Percentiles rank a stretch among this genome's conserved stretches.
These are phyloP conservation scores for Lachnellula subtilissima DNA, from an alignment of 2,329 filamentous ascomycete genomes.

Conservation along the genomic window DNA sequence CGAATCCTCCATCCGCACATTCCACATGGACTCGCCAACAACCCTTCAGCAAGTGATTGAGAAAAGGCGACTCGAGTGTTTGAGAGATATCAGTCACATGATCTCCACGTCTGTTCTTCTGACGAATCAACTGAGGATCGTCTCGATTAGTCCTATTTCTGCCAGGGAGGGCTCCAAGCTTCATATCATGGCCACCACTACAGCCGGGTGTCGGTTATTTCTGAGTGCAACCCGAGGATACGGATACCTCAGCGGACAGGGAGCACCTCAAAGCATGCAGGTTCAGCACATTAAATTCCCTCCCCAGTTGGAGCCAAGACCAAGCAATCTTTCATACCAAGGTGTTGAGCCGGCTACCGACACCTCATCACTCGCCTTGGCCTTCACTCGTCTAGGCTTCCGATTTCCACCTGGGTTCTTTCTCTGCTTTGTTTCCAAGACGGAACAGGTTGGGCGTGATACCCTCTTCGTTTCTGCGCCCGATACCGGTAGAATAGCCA, in stretches of 20 bases:
- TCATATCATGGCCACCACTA: conserved; percentile 85
- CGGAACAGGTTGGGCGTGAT: conserved; percentile 56
- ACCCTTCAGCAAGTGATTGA: conserved; percentile 61
- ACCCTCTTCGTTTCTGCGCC: conserved; percentile 79
- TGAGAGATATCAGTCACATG: conserved; percentile 79
- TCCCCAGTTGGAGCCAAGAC: conserved; percentile 43
- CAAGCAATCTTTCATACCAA: conserved; percentile 20
- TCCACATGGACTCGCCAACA: conserved; percentile 69
- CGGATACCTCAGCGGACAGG: conserved; percentile 52
- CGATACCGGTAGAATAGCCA: conserved; percentile 79
- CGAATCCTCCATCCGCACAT: conserved; percentile 83
- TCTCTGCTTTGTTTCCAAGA: conserved; percentile 70
- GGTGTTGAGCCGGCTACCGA: conserved; percentile 24
- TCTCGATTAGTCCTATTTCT: conserved; percentile 81
- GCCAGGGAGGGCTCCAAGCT: conserved; percentile 74
- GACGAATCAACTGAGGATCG: conserved; percentile 64
- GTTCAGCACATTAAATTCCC: conserved; percentile 96
- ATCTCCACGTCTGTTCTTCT: conserved; percentile 70
- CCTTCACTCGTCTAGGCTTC: conserved; percentile 47
- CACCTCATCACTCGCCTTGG: conserved; percentile 43
- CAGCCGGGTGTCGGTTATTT: conserved; percentile 86
- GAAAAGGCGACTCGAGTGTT: conserved; percentile 53
- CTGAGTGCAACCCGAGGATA: conserved; percentile 78
- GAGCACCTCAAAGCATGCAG: conserved; percentile 87
- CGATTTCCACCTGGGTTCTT: conserved; percentile 86